These are phyloP conservation scores for Trichoderma harzianum DNA, from an alignment of 2,329 filamentous ascomycete genomes.

Conservation along the genomic window DNA sequence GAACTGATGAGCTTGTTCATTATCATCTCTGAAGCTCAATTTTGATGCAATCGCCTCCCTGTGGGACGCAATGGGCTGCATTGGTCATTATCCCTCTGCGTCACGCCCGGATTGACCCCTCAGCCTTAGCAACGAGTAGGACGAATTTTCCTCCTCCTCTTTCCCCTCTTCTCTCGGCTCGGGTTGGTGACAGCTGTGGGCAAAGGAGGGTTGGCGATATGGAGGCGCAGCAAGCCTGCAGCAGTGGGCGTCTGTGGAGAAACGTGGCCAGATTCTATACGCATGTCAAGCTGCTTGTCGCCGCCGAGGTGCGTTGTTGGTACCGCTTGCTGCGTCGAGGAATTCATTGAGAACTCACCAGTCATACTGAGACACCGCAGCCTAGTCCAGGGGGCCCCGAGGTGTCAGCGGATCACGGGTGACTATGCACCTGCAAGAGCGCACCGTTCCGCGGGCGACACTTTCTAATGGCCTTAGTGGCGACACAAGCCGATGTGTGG, in stretches of 20 bases:
- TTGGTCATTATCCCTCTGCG: background rate
- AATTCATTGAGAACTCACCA: background rate
- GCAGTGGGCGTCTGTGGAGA: slow-evolving; percentile 20
- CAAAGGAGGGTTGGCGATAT: background rate
- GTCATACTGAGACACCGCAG: slow-evolving; percentile 5
- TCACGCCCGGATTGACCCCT: background rate
- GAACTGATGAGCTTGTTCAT: background rate
- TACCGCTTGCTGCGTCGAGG: background rate
- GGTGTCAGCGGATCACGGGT: slow-evolving; percentile 32
- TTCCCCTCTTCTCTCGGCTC: background rate
- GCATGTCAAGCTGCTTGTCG: slow-evolving; percentile 13
- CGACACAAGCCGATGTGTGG: slow-evolving; percentile 14
- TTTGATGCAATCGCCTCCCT: background rate
- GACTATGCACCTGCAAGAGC: slow-evolving; percentile 36
- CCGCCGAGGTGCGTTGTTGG: background rate
- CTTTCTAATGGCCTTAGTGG: slow-evolving; percentile 17
- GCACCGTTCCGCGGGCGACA: slow-evolving; percentile 32
- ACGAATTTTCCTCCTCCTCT: background rate
- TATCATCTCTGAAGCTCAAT: background rate
- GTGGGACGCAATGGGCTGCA: background rate
- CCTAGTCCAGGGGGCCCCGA: slow-evolving; percentile 16
- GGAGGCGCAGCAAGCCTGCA: slow-evolving; percentile 20
- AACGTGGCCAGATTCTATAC: slow-evolving; percentile 31
- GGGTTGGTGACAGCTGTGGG: background rate
- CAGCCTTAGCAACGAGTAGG: background rate